Evolutionary conservation across 805 yeast species (phyloP).

Genomic region (Starmera caribaea): DNA sequence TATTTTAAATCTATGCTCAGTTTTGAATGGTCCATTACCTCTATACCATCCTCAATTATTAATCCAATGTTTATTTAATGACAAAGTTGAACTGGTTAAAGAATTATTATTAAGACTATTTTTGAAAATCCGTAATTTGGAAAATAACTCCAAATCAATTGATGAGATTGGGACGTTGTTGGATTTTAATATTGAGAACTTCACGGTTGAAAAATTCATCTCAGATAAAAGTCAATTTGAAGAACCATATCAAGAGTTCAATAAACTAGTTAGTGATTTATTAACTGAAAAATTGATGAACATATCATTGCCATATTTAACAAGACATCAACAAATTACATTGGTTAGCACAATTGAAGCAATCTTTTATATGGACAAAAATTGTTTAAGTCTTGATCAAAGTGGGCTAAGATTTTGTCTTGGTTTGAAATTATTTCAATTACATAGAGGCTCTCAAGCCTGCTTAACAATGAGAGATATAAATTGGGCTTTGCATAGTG

Average conservation of each 20-base stretch:
- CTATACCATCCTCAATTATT: conserved; percentile 84
- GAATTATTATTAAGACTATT: conserved; percentile 47
- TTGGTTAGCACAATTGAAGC: conserved; percentile 62
- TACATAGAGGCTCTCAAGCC: conserved; percentile 39
- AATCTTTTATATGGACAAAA: conserved; percentile 42
- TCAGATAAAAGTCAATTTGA: conserved; percentile 11
- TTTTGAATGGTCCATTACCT: conserved; percentile 84
- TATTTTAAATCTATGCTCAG: conserved; percentile 61
- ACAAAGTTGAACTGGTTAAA: conserved; percentile 44
- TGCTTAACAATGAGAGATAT: conserved; percentile 70
- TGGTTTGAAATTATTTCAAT: conserved; percentile 58
- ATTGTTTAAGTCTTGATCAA: conserved; percentile 22
- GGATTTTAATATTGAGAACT: conserved; percentile 19
- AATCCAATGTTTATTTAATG: conserved; percentile 62
- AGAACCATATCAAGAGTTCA: conserved; percentile 33
- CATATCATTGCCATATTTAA: conserved; percentile 64
- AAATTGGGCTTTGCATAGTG: conserved; percentile 81
- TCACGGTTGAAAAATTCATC: conserved; percentile 10
- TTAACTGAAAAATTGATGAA: conserved; percentile 53
- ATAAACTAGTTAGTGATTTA: conserved; percentile 31
- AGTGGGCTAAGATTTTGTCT: conserved; percentile 66
- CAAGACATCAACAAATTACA: conserved; percentile 88
- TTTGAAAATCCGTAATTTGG: conserved; percentile 43
- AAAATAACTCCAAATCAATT: conserved; percentile 23
- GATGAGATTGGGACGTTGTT: conserved; percentile 19